Evolutionary conservation across 176 grass and related monocot genomes (phyloP), one percentile per base, ranked within the genome.

Genomic region (Oryza brachyantha): DNA sequence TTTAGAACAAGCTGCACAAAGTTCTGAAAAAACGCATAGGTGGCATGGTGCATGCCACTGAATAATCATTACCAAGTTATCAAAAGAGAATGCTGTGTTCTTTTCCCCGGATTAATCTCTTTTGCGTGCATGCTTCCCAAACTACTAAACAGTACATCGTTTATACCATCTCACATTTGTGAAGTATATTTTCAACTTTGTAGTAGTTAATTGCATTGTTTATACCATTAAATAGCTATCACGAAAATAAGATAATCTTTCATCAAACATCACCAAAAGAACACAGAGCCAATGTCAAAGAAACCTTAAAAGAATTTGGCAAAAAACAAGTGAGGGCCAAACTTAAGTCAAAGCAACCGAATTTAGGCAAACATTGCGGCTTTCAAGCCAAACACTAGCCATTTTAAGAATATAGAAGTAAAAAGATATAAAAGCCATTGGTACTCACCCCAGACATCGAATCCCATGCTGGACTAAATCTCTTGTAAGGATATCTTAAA

Each of bases 381-480:
- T 8, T 57, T 57, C 52, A 57, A 57, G 8, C 19, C 52, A 57
- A 57, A 57, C 52, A 57, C 52, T 57, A 24, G 8, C n/a, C 52
- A 57, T 22, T 57, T 24, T n/a, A 24, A 57, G 52, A 9, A 1
- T 57, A 24, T 10, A 40, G 37, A 9, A 12, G 29, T 19, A 68
- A 34, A 13, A 40, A 62, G 25, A 35, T 6, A 9, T 75, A 80
- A 63, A 75, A 36, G 54, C 24, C 52, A 28, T 60, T 50, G 6
- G 68, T 77, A 79, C 89, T 92, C 63, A 99, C 96, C 75, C 96
- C 96, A 73, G 84, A 78, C 50, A 95, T 99, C 74, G 96, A 89
- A 43, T 99, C 96, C 96, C 96, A 99, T 58, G 96, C 90, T 72
- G 96, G 96, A 89, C 90, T 93, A 83, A 99, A 99, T 84, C 87